Base-by-base conservation (phyloP, 805 yeast species). In the Yarrowia yakushimensis region DNA sequence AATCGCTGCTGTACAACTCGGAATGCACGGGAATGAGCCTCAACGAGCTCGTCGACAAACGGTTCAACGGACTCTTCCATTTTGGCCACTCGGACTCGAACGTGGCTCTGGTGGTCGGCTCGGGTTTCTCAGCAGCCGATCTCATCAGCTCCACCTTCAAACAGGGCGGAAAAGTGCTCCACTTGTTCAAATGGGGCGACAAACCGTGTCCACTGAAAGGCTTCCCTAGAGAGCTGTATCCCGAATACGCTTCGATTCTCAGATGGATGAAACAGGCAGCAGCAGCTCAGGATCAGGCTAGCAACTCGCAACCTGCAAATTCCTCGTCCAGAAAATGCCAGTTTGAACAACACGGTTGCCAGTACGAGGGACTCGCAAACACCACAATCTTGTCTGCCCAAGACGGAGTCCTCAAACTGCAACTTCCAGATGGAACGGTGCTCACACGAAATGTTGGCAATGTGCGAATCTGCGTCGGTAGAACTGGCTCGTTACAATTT, bases 81-180 rank as follows among this genome's bases (percentile, higher is more conserved):
- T 55, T 55, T 28, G 48, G 28, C 48, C 48, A 39, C 6, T 22
- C 34, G 4, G 37, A 28, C 37, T 55, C 61, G 9, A 30, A 27
- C 9, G 28, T 31, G n/a, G 39, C 61, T 2, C 48, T 55, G n/a
- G 61, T 55, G 9, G 48, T 73, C 15, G 76, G 76, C 1, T 67
- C 74, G 2, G 76, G 76, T 0, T 70, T 73, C 33, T 68, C 73
- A 4, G 75, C 76, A 1, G 76, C 76, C 2, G 76, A 73, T 27
- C 71, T 72, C 4, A 65, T 72, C n/a, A 50, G 66, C 12, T 55
- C 61, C 12, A 63, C 62, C 4, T 55, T 64, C 61, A 25, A 39
- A 5, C 48, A 63, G 3, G 48, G 60, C 20, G 42, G 42, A 15
- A 20, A 48, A 9, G 65, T 68, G 4, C 41, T 69, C 7, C 74